Evolutionary conservation across 352 stramenopile species (phyloP), one percentile per base, ranked within the genome.

Genomic region (Phytophthora vignae): DNA sequence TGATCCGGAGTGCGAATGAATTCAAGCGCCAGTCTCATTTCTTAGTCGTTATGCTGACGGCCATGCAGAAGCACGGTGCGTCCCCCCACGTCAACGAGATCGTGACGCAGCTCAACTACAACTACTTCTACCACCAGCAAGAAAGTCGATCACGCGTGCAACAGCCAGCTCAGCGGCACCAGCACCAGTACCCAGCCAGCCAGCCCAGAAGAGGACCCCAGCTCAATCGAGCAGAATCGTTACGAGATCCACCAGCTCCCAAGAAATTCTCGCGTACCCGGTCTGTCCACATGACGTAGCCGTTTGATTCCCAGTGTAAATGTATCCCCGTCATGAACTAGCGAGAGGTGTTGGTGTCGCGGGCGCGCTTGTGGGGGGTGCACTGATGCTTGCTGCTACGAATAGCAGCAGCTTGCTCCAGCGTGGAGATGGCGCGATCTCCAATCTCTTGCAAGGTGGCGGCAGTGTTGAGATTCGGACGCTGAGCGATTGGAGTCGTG

Each of bases 51-150:
- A 85, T 94, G 69, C 77, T 95, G 33, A 86, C 84, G 1, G 74
- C 83, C 12, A 94, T 94, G 88, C 68, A 85, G 21, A 93, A 91
- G 55, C 82, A 91, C 60, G 83, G 86, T 1, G 83, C 85, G 11
- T 92, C 85, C 14, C 76, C 85, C 10, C 80, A 95, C 64, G 81
- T 94, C 15, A 85, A 79, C 19, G 81, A 93, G 50, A 78, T 94
- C 21, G 64, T 91, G 22, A 81, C 83, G 15, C 82, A 91, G 29
- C 81, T 95, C 52, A 95, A 92, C 61, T 95, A 85, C 75, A 95
- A 95, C 55, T 83, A 78, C 60, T 91, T 84, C 42, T 91, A 91
- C 53, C 80, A 90, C 64, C 50, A 76, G 11, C 62, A 81, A 77
- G 63, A 83, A 58, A 59, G 54, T 2, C 60, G 44, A 36, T 56